phyloP scores from a whole-genome alignment of 768 basidiomycete genomes.

The Serendipita indica region DNA sequence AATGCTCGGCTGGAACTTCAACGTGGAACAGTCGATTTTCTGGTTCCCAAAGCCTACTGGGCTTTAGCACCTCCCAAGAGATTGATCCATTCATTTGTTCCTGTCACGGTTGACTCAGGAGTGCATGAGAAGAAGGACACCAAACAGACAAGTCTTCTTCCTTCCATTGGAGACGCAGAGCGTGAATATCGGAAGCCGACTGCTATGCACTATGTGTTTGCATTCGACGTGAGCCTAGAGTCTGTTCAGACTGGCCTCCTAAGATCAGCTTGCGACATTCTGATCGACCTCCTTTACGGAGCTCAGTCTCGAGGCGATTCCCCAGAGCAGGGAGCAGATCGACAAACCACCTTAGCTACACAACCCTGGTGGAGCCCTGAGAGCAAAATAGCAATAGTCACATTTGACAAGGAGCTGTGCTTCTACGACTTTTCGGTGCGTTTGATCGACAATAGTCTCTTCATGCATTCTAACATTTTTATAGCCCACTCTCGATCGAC shows the following conservation, averaged over 20 bases:
- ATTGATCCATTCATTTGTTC: conserved; percentile 37
- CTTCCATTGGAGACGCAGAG: conserved; percentile 15
- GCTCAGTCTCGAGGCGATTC: conserved; percentile 28
- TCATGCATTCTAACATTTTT: conserved; percentile 10
- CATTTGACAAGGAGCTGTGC: conserved; percentile 67
- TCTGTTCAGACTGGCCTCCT: conserved; percentile 58
- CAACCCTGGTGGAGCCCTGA: conserved; percentile 35
- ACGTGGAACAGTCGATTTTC: conserved; percentile 84
- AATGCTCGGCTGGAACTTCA: conserved; percentile 67
- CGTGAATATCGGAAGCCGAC: conserved; percentile 34
- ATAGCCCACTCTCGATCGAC: conserved; percentile 32
- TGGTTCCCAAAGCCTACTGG: conserved; percentile 75
- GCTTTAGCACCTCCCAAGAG: conserved; percentile 49
- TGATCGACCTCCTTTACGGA: conserved; percentile 55
- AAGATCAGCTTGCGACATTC: conserved; percentile 42
- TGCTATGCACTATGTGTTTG: conserved; percentile 69
- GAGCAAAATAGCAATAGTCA: conserved; percentile 60
- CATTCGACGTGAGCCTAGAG: conserved; percentile 65
- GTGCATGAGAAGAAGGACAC: conserved; percentile 15
- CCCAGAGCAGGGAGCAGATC: conserved; percentile 20
- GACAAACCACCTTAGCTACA: neutral
- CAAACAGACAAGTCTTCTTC: neutral
- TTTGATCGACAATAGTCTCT: conserved; percentile 18
- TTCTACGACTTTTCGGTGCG: conserved; percentile 83
- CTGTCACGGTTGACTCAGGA: neutral